phyloP scores from a whole-genome alignment of 805 yeast genomes.

The Sugiyamaella americana region DNA sequence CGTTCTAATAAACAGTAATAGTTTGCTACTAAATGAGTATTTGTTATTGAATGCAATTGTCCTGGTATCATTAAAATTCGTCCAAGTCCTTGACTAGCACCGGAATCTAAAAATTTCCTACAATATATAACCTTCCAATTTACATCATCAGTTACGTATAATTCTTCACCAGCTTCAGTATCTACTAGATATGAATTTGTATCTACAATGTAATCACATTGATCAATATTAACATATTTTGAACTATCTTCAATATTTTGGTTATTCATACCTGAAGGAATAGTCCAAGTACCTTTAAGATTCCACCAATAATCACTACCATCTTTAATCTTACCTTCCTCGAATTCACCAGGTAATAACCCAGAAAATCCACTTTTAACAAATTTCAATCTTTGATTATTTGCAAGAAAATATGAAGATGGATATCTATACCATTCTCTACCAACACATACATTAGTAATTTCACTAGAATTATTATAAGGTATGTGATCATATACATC shows the following conservation, averaged over 20 bases:
- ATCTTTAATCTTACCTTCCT: conserved; percentile 35
- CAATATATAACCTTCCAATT: conserved; percentile 25
- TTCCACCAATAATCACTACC: conserved; percentile 24
- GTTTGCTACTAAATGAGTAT: conserved; percentile 20
- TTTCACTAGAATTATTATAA: conserved; percentile 13
- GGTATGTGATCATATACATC: conserved; percentile 46
- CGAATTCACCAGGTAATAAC: conserved; percentile 79
- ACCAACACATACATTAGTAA: conserved; percentile 72
- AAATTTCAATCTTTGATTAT: conserved; percentile 57
- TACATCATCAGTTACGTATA: conserved; percentile 12
- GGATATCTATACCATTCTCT: conserved; percentile 95
- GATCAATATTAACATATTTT: conserved; percentile 42
- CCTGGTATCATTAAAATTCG: conserved; percentile 25
- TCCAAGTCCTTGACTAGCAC: conserved; percentile 23
- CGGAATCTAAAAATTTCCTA: conserved; percentile 23
- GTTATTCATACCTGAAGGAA: conserved; percentile 70
- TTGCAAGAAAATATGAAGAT: conserved; percentile 73
- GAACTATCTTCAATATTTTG: conserved; percentile 57
- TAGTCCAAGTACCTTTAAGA: conserved; percentile 30
- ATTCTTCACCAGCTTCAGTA: conserved; percentile 38
- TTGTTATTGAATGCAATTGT: conserved; percentile 11
- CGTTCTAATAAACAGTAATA: conserved; percentile 27
- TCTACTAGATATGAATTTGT: conserved; percentile 43
- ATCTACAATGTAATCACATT: conserved; percentile 72
- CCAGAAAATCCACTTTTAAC: conserved; percentile 79